phyloP scores from a whole-genome alignment of 768 basidiomycete genomes.

The Amanita rimosa region DNA sequence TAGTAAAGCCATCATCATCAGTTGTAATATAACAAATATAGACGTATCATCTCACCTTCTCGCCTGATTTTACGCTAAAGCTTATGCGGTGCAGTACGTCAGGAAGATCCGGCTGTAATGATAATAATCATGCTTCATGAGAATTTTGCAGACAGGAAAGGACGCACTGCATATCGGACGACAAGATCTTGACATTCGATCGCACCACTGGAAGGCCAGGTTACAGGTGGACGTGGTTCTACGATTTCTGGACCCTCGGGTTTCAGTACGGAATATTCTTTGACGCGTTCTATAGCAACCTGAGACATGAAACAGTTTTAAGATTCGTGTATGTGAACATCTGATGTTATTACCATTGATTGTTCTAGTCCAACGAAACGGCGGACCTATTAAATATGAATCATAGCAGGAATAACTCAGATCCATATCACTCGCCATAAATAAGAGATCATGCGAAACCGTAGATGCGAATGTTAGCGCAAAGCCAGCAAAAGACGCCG shows the following conservation, averaged over 20 bases:
- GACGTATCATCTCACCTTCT: constrained; percentile 43
- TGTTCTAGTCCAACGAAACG: constrained; percentile 86
- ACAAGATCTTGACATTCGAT: constrained; percentile 66
- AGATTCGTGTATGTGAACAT: not conserved
- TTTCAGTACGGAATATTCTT: constrained; percentile 76
- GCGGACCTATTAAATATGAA: constrained; percentile 33
- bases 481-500: constrained; percentile 79
- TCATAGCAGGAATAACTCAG: not conserved
- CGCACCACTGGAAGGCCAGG: constrained; percentile 68
- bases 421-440: constrained; percentile 31
- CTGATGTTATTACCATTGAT: constrained; percentile 55
- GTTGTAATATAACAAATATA: not conserved
- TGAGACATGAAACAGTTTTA: constrained; percentile 13
- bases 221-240: constrained; percentile 70
- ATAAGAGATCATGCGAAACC: constrained; percentile 60
- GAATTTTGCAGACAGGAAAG: not conserved
- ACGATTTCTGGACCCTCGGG: constrained; percentile 77
- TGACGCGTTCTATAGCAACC: constrained; percentile 83
- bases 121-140: not conserved
- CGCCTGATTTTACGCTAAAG: constrained; percentile 62
- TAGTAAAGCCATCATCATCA: constrained; percentile 13
- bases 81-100: constrained; percentile 72
- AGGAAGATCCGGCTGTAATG: constrained; percentile 66
- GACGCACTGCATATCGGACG: constrained; percentile 66
- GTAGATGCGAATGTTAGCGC: constrained; percentile 76